These are phyloP conservation scores for Trichophyton equinum DNA, from an alignment of 2,329 filamentous ascomycete species.

Conservation along the genomic window DNA sequence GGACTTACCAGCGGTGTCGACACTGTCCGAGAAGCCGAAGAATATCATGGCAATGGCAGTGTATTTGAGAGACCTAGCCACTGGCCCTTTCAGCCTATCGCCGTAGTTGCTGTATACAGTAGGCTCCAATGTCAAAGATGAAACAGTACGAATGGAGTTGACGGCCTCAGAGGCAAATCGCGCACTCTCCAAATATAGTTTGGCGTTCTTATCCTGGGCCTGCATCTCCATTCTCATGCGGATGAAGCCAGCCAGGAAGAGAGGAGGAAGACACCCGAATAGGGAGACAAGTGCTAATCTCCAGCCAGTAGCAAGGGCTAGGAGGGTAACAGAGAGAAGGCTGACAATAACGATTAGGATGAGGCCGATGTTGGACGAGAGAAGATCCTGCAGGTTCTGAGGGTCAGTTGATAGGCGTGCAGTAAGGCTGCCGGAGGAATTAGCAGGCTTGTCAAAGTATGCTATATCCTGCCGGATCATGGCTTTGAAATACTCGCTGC, in stretches of 20 bases:
- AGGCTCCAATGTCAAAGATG: conserved; percentile 37
- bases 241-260: conserved; percentile 20
- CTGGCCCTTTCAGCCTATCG: conserved; percentile 34
- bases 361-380: conserved; percentile 68
- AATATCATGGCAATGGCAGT: conserved; percentile 48
- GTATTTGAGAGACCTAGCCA: conserved; percentile 44
- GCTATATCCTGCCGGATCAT: conserved; percentile 21
- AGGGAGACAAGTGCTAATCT: conserved; percentile 59
- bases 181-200: conserved; percentile 37
- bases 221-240: conserved; percentile 39
- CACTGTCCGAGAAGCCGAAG: conserved; percentile 54
- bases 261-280: conserved; percentile 32
- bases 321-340: conserved; percentile 52
- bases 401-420: conserved; percentile 71
- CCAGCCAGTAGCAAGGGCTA: conserved; percentile 62
- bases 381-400: conserved; percentile 43
- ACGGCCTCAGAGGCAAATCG: conserved; percentile 41
- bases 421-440: conserved; percentile 46
- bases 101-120: conserved; percentile 30
- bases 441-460: conserved; percentile 18
- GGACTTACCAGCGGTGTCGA: conserved; percentile 26
- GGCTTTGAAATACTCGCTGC: conserved; percentile 17
- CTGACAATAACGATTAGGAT: conserved; percentile 64
- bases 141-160: conserved; percentile 39
- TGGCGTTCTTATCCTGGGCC: conserved; percentile 35